These are phyloP conservation scores for Annulohypoxylon nitens DNA, from an alignment of 495 filamentous ascomycete species.

Conservation along the genomic window DNA sequence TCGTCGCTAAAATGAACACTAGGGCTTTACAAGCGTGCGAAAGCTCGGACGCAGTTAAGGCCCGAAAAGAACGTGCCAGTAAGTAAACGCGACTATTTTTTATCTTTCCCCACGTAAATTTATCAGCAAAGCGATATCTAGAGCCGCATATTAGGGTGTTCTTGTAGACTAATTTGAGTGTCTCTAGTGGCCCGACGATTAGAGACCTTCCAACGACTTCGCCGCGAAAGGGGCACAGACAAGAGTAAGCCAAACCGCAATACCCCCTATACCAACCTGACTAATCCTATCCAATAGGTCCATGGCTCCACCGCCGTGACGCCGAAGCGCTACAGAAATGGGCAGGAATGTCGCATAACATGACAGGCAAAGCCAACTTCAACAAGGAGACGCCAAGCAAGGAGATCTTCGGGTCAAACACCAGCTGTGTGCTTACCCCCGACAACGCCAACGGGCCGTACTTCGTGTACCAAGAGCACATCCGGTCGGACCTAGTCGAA, in stretches of 20 bases:
- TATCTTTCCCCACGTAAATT: not conserved
- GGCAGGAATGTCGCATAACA: slow-evolving; percentile 54
- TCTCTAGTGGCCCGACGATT: slow-evolving; percentile 45
- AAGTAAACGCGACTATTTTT: not conserved
- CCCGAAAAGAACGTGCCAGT: slow-evolving; percentile 49
- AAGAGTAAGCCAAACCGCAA: slow-evolving; percentile 34
- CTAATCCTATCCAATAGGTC: slow-evolving; percentile 35
- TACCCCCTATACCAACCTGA: not conserved
- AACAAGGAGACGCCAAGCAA: slow-evolving; percentile 61
- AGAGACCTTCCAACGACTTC: slow-evolving; percentile 48
- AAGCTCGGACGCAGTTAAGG: slow-evolving; percentile 46
- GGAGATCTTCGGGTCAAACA: slow-evolving; percentile 63
- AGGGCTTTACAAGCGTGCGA: slow-evolving; percentile 48
- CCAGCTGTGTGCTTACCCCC: slow-evolving; percentile 56
- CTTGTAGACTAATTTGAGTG: slow-evolving; percentile 12
- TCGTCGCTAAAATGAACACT: slow-evolving; percentile 48
- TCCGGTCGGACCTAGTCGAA: slow-evolving; percentile 66
- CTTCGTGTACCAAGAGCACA: slow-evolving; percentile 60
- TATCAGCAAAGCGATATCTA: not conserved
- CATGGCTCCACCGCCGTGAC: slow-evolving; percentile 57
- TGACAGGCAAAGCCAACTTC: slow-evolving; percentile 45
- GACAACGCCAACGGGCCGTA: slow-evolving; percentile 59
- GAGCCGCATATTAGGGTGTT: not conserved
- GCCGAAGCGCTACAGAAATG: slow-evolving; percentile 56
- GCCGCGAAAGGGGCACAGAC: slow-evolving; percentile 39